Conservation (phyloP, 169 alveolate genomes). For the Cryptosporidium andersoni region DNA sequence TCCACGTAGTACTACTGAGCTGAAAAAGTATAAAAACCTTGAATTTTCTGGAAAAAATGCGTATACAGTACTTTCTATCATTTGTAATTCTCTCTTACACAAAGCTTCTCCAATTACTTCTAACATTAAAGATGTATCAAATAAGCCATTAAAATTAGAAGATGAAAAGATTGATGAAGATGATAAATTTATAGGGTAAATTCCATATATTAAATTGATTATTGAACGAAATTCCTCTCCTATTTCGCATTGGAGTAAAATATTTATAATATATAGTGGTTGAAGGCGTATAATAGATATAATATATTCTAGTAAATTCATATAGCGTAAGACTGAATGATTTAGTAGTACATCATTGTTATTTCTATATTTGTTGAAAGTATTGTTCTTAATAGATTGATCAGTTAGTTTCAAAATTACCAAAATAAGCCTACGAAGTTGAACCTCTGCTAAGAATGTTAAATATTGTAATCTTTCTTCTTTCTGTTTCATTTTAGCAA, state of each 20-base stretch:
- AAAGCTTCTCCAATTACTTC: conserved; percentile 34
- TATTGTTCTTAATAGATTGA: not conserved
- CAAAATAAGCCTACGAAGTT: conserved; percentile 26
- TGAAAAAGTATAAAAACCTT: conserved; percentile 14
- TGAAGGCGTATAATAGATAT: conserved; percentile 7
- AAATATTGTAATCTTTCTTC: conserved; percentile 45
- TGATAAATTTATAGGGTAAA: conserved; percentile 18
- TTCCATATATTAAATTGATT: conserved; percentile 18
- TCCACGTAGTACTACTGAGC: conserved; percentile 19
- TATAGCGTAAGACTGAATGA: conserved; percentile 4
- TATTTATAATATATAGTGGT: conserved; percentile 28
- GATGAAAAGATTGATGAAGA: not conserved
- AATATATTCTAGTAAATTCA: conserved; percentile 24
- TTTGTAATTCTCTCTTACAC: conserved; percentile 40
- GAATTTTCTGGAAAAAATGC: conserved; percentile 40
- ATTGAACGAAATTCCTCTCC: conserved; percentile 29
- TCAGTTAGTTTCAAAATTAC: not conserved
- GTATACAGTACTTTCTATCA: conserved; percentile 10
- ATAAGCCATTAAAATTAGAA: conserved; percentile 24
- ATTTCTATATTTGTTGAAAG: not conserved
- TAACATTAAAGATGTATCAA: conserved; percentile 14
- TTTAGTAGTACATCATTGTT: conserved; percentile 3
- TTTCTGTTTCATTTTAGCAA: conserved; percentile 24
- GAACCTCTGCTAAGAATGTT: conserved; percentile 34
- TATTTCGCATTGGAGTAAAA: conserved; percentile 23